These are phyloP conservation scores for Xerocomus brunneocitrinus DNA, from an alignment of 768 basidiomycete genomes.

Conservation along the genomic window DNA sequence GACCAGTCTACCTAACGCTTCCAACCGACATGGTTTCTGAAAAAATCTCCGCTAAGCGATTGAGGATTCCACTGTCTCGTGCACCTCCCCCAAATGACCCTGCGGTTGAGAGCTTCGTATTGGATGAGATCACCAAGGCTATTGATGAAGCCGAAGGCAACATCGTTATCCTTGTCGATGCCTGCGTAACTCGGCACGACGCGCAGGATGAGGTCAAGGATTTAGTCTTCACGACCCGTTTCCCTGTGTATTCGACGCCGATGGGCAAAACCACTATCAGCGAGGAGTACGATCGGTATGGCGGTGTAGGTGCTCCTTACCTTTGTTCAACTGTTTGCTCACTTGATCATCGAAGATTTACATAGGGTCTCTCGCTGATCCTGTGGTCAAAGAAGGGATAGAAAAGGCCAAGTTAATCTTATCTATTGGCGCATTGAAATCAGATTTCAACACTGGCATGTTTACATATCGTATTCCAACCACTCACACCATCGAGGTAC, in stretches of 20 bases:
- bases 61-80: constrained; percentile 55
- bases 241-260: constrained; percentile 69
- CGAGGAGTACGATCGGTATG: constrained; percentile 68
- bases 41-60: constrained; percentile 59
- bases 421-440: constrained; percentile 63
- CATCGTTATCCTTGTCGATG: constrained; percentile 74
- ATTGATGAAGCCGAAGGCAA: constrained; percentile 57
- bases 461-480: constrained; percentile 72
- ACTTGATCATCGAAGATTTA: constrained; percentile 51
- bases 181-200: constrained; percentile 72
- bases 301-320: constrained; percentile 54
- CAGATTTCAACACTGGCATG: constrained; percentile 87
- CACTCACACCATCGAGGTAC: constrained; percentile 58
- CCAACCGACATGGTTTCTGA: constrained; percentile 77
- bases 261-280: constrained; percentile 81
- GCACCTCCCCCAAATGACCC: constrained; percentile 50
- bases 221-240: constrained; percentile 58
- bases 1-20: constrained; percentile 83
- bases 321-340: not conserved
- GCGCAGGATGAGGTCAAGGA: constrained; percentile 59
- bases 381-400: constrained; percentile 63
- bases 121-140: constrained; percentile 65
- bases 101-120: constrained; percentile 60
- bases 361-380: constrained; percentile 65
- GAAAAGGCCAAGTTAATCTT: constrained; percentile 74